Evolutionary conservation across 2,329 filamentous ascomycete species (phyloP), one percentile per base, ranked within the genome.

Genomic region (Botrytis squamosa): DNA sequence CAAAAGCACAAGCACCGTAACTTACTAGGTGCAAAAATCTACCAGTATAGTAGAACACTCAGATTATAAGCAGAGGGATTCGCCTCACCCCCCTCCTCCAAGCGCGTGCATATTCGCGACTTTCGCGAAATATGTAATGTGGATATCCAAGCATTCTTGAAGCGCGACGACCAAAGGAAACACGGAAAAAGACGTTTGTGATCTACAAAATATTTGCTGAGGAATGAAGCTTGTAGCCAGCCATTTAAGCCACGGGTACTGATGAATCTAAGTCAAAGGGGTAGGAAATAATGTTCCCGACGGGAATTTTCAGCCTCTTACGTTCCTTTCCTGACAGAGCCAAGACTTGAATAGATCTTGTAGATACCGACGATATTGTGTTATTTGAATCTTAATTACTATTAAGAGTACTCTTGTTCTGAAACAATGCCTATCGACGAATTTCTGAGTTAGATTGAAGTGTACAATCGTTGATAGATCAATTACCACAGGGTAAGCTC

Each of bases 121-220:
- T 52, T 67, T 52, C 64, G 64, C 25, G 44, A 67, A 52, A 67
- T 67, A 67, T 67, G 64, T 52, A 22, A 38, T 67, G 33, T 67
- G 64, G 33, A 67, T 52, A 38, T 52, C 64, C 46, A n/a, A 52
- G 46, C 64, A 67, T 67, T 67, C 64, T 52, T 67, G 64, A 25
- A 52, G 64, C 64, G 64, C 64, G 64, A 40, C 46, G 18, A 67
- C 42, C 64, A 29, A 55, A 22, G 29, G 42, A 49, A 49, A 66
- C n/a, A 36, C 33, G 10, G 63, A 16, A 36, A 66, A 66, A 36
- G 42, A 66, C 16, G n/a, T 46, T n/a, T 12, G 46, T n/a, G 64
- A 67, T 67, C 33, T 38, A 29, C 64, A 67, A 67, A 46, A 52
- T 33, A 67, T 52, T 52, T 12, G 14, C 14, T 52, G 0, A 52